phyloP scores from a whole-genome alignment of 768 basidiomycete genomes.

The Asterophora lycoperdoides region DNA sequence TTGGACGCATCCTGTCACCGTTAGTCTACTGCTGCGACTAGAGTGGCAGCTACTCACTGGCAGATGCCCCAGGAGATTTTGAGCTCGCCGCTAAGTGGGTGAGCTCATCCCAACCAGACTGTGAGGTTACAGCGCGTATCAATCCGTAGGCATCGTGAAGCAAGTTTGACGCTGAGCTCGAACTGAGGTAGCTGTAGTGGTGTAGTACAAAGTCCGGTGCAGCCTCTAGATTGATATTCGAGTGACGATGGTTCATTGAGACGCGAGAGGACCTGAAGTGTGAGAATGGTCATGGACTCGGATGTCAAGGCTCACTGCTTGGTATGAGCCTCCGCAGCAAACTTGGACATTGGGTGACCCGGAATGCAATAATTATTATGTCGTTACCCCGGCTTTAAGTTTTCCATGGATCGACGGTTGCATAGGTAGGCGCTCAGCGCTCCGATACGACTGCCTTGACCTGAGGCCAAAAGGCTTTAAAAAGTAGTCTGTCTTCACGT shows the following conservation, averaged over 20 bases:
- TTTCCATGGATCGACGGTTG: too few species aligned
- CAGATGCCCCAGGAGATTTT: background rate
- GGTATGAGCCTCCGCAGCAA: too few species aligned
- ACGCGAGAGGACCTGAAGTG: background rate
- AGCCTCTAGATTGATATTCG: background rate
- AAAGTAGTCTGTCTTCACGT: too few species aligned
- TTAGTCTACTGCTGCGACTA: background rate
- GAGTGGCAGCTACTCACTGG: background rate
- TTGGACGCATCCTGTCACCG: conserved; percentile 7
- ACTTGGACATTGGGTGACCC: too few species aligned
- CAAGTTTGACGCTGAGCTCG: background rate
- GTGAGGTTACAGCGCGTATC: conserved; percentile 2
- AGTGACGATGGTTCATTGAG: background rate
- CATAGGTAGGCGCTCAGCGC: too few species aligned
- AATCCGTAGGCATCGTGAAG: conserved; percentile 1
- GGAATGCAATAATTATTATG: too few species aligned
- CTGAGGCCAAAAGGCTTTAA: too few species aligned
- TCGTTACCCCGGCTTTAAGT: too few species aligned
- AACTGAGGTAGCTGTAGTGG: background rate
- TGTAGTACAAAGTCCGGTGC: conserved; percentile 7
- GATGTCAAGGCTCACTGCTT: too few species aligned
- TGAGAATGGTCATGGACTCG: background rate
- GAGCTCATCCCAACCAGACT: background rate
- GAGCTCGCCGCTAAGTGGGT: background rate
- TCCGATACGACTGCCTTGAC: too few species aligned